Conservation (phyloP, 345 rosid genomes). For the Chamaenerion angustifolium region DNA sequence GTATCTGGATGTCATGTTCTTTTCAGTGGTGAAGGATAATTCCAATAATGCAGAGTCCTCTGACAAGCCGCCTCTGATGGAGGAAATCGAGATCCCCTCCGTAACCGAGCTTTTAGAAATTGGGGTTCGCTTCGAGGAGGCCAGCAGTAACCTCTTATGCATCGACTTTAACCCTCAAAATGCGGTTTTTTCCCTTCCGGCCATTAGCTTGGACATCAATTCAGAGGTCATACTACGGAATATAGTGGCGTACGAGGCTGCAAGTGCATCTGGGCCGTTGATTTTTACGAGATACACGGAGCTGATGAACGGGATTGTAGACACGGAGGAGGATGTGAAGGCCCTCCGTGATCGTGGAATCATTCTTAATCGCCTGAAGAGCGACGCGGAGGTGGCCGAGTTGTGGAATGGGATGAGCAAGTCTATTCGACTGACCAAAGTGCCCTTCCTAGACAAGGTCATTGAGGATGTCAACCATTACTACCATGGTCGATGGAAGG, state of each 20-base stretch:
- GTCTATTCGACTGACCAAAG: constrained; percentile 51
- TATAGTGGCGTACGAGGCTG: constrained; percentile 66
- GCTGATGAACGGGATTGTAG: constrained; percentile 64
- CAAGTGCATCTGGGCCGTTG: constrained; percentile 42
- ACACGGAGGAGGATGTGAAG: constrained; percentile 49
- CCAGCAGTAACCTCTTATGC: constrained; percentile 25
- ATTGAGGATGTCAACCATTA: constrained; percentile 63
- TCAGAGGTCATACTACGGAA: constrained; percentile 52
- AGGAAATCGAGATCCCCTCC: constrained; percentile 64
- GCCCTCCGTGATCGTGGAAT: constrained; percentile 58
- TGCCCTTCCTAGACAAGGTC: constrained; percentile 41
- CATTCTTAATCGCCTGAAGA: constrained; percentile 44
- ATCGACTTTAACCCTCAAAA: constrained; percentile 27
- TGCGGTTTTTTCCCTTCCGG: constrained; percentile 36
- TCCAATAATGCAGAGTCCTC: constrained; percentile 10
- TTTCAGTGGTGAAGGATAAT: constrained; percentile 12
- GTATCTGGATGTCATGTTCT: constrained; percentile 16
- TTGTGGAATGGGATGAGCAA: constrained; percentile 82
- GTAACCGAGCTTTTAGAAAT: constrained; percentile 36
- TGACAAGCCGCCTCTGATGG: constrained; percentile 38
- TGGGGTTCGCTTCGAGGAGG: constrained; percentile 31
- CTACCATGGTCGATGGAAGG: constrained; percentile 40
- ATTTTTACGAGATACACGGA: constrained; percentile 68
- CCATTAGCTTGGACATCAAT: constrained; percentile 41
- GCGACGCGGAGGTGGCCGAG: constrained; percentile 51